A percentile compares a stretch with the other conserved stretches of the same genome.
Conservation (phyloP, 257 asterid species). For the Solanum chmielewskii region DNA sequence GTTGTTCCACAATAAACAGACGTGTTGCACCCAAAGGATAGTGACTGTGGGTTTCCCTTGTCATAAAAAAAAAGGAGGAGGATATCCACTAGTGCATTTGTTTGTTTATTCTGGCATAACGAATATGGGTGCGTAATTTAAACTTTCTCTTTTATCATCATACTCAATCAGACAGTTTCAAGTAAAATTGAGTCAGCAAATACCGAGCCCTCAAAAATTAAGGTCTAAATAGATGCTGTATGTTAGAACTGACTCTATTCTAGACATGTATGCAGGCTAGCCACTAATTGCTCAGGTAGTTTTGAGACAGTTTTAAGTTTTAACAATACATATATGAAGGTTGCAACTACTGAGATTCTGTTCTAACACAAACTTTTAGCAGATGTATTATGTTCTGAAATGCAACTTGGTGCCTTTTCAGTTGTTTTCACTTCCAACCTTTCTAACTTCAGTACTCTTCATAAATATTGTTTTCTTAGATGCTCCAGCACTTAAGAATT, state of each 20-base stretch:
- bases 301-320: background rate
- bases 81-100: background rate
- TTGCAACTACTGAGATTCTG: background rate
- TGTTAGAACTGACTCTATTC: background rate
- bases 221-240: background rate
- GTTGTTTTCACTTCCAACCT: background rate
- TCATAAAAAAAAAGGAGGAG: background rate
- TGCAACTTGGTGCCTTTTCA: background rate
- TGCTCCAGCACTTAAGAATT: background rate
- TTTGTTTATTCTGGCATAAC: background rate
- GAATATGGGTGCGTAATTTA: background rate
- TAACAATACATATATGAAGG: background rate
- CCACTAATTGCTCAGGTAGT: background rate
- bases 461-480: background rate
- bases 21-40: background rate
- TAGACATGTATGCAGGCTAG: background rate
- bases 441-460: background rate
- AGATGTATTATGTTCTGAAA: background rate
- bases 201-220: background rate
- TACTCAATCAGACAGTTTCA: background rate
- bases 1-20: background rate
- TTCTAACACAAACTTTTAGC: background rate
- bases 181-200: background rate
- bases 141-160: background rate
- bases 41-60: background rate